A percentile compares a stretch with the other conserved stretches of the same genome.
Conservation (phyloP, 768 basidiomycete species). For the Imleria badia region DNA sequence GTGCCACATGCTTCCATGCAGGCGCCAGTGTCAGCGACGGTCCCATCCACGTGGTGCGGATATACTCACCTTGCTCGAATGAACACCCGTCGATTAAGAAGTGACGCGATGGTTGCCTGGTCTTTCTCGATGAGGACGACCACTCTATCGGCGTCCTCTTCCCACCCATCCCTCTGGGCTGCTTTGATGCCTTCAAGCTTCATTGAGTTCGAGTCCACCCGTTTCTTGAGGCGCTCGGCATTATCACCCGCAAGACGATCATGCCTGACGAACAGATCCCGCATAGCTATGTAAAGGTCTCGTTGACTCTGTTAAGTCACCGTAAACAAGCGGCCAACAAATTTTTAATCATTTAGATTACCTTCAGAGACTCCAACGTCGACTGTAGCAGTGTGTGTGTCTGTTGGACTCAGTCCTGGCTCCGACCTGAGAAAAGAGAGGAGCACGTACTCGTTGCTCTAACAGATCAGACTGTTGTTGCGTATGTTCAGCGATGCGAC, state of each 20-base stretch:
- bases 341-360: constrained; percentile 24
- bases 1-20: constrained; percentile 80
- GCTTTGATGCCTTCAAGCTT: constrained; percentile 76
- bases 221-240: constrained; percentile 84
- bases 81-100: constrained; percentile 79
- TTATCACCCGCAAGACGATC: constrained; percentile 88
- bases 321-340: constrained; percentile 10
- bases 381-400: constrained; percentile 61
- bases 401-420: constrained; percentile 36
- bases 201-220: constrained; percentile 70
- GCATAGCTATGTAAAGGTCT: constrained; percentile 83
- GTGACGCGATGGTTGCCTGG: constrained; percentile 72
- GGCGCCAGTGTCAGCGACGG: constrained; percentile 5
- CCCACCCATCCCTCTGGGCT: constrained; percentile 79
- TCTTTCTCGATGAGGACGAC: constrained; percentile 77
- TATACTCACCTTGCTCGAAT: constrained; percentile 75
- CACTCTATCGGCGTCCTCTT: constrained; percentile 79
- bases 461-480: constrained; percentile 72
- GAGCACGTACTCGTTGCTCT: constrained; percentile 62
- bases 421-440: not conserved
- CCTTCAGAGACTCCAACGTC: constrained; percentile 78
- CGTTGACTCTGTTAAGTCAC: constrained; percentile 57
- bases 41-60: not conserved
- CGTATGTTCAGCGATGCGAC: constrained; percentile 62
- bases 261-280: constrained; percentile 83